These are phyloP conservation scores for Calonectria pseudoturangicola DNA, from an alignment of 2,329 filamentous ascomycete genomes.

Conservation along the genomic window DNA sequence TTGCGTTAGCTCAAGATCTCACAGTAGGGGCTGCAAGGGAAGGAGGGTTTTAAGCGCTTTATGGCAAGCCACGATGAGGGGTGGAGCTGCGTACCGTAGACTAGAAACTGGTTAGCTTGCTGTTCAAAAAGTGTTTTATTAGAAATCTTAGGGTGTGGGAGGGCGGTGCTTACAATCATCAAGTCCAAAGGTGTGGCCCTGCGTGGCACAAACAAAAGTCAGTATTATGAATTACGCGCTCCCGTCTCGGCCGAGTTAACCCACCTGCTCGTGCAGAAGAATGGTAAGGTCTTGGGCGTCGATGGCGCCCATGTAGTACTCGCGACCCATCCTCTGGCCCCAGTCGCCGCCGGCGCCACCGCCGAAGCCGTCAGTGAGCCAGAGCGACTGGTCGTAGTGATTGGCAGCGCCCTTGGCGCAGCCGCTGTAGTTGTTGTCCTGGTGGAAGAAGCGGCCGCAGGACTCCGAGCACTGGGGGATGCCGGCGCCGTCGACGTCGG, in stretches of 20 bases:
- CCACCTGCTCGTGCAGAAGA: slow-evolving; percentile 64
- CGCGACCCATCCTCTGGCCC: slow-evolving; percentile 66
- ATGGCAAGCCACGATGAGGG: background rate
- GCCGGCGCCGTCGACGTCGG: slow-evolving; percentile 61
- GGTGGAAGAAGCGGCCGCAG: slow-evolving; percentile 67
- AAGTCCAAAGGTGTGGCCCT: slow-evolving; percentile 65
- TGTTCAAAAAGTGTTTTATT: background rate
- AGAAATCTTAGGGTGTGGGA: background rate
- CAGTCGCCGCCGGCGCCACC: slow-evolving; percentile 68
- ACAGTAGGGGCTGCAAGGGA: background rate
- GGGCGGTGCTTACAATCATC: slow-evolving; percentile 58
- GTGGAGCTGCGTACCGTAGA: slow-evolving; percentile 42
- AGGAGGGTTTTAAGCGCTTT: background rate
- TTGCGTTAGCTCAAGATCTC: background rate
- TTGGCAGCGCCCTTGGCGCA: slow-evolving; percentile 59
- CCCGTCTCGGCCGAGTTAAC: background rate
- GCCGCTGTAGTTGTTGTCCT: slow-evolving; percentile 62
- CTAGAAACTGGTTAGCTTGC: slow-evolving; percentile 33
- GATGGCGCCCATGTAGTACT: slow-evolving; percentile 64
- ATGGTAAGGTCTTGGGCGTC: slow-evolving; percentile 64
- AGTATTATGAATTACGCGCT: background rate
- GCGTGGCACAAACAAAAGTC: background rate
- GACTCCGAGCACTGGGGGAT: slow-evolving; percentile 63
- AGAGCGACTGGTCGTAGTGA: slow-evolving; percentile 68
- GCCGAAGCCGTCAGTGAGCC: slow-evolving; percentile 67